Evolutionary conservation across 176 grass and related monocot species (phyloP), one percentile per base, ranked within the genome.

Genomic region (Eremochloa ophiuroides): DNA sequence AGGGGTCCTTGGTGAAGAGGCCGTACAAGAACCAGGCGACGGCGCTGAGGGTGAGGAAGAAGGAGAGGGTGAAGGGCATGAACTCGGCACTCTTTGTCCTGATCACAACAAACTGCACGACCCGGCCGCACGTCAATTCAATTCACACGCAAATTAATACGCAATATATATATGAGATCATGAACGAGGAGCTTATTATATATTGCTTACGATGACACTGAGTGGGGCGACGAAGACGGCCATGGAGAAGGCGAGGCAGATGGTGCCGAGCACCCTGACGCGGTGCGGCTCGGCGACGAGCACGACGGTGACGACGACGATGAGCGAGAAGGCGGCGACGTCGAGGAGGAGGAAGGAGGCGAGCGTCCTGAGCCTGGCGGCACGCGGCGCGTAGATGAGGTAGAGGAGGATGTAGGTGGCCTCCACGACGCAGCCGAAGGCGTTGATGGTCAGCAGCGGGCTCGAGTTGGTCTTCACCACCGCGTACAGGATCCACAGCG

Each of bases 141-240:
- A 28, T 40, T 8, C 35, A 37, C 39, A 40, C 1, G 13, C 39
- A 10, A 10, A 40, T 6, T 4, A 37, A 37, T n/a, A n/a, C n/a
- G n/a, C n/a, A n/a, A 33, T 33, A 33, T 38, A 38, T 38, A 38
- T 38, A 38, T 38, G 34, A 35, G 34, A 35, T 35, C 34, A 35
- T 35, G 34, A 34, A 4, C 33, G 33, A 35, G 34, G 34, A 35
- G 34, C 27, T 89, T n/a, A n/a, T n/a, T n/a, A n/a, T n/a, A n/a
- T n/a, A n/a, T n/a, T n/a, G n/a, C n/a, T n/a, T 93, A 98, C 96
- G 62, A 99, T 99, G 83, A 99, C 87, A 80, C 90, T 95, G 60
- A 99, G 74, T 15, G 96, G 96, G 8, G 96, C 93, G 73, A 85
- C 91, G 66, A 99, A 99, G 87, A 99, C 96, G 64, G 88, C 82